Evolutionary conservation across 805 yeast species (phyloP), one percentile per base, ranked within the genome.

Genomic region (Ogataea haglerorum): DNA sequence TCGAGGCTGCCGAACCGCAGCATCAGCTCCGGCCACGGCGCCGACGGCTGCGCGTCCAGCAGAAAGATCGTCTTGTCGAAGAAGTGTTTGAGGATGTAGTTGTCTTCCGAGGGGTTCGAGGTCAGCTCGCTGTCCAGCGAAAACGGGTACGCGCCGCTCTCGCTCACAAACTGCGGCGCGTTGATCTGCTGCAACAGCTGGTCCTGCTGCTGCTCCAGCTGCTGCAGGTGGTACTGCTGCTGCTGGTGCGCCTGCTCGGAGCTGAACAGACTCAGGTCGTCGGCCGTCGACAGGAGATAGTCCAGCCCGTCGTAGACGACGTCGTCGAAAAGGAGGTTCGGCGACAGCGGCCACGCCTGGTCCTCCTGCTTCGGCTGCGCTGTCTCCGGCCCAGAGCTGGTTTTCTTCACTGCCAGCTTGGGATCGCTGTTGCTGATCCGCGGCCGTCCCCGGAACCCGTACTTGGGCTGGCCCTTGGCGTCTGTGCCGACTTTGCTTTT

Each of bases 11-110:
- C 76, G 51, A 76, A 76, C 37, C 71, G 69, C 45, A 77, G 60
- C 30, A 80, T 79, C 42, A 77, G 54, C 43, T 75, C 76, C 0
- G 82, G 82, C 81, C 81, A 75, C 3, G 82, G 82, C 1, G 79
- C 65, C 30, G 73, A 72, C 0, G 82, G 82, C 51, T 77, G 81
- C 0, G 80, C 79, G 58, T 77, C 82, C 24, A 76, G 55, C 29
- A 76, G 51, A 1, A 78, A 80, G 5, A 77, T 56, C 26, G 77
- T 60, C 43, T 73, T 70, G 47, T 73, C 71, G 55, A 76, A 77
- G 49, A 76, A 77, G 54, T 77, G 82, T 45, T 69, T 71, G 43
- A 77, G 50, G 68, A 77, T 72, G 65, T 67, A 69, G 42, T 73
- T 75, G 46, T 77, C 82, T 42, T 76, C 80, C 18, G 67, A 55